phyloP scores from a whole-genome alignment of 2,329 filamentous ascomycete genomes.

The Fusarium floridanum region DNA sequence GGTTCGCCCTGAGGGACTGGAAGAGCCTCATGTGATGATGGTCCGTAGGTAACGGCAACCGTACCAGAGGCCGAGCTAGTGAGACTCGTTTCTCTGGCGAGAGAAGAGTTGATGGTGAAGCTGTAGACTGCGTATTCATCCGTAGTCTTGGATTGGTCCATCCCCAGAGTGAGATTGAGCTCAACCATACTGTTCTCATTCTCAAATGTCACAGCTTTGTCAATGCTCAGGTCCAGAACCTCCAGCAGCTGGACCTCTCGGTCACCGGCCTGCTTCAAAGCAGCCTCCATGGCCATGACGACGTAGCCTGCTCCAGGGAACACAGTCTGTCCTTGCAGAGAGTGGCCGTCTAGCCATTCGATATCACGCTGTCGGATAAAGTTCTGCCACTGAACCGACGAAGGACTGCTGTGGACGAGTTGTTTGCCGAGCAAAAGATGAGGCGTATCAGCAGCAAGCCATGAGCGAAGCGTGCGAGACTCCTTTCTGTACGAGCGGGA shows the following conservation, averaged over 20 bases:
- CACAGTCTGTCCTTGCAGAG: constrained; percentile 49
- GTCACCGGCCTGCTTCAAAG: constrained; percentile 14
- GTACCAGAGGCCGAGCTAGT: not conserved
- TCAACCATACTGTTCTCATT: not conserved
- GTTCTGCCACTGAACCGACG: constrained; percentile 41
- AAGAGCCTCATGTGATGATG: constrained; percentile 1
- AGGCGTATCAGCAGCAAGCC: not conserved
- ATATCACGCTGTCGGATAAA: constrained; percentile 43
- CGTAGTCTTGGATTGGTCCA: not conserved
- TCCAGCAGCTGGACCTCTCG: not conserved
- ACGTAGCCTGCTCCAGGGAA: constrained; percentile 57
- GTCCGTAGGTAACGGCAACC: not conserved
- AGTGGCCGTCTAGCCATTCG: constrained; percentile 57
- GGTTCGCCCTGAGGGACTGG: not conserved
- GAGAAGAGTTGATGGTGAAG: not conserved
- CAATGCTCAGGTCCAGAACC: constrained; percentile 25
- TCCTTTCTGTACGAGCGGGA: constrained; percentile 12
- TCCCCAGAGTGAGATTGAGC: not conserved
- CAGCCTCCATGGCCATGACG: constrained; percentile 52
- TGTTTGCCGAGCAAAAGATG: not conserved
- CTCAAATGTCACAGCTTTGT: constrained; percentile 23
- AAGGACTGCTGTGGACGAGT: constrained; percentile 6
- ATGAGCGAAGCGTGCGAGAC: not conserved
- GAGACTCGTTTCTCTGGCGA: not conserved
- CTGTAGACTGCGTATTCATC: not conserved